phyloP scores from a whole-genome alignment of 441 rosid species.

The Metrosideros polymorpha region DNA sequence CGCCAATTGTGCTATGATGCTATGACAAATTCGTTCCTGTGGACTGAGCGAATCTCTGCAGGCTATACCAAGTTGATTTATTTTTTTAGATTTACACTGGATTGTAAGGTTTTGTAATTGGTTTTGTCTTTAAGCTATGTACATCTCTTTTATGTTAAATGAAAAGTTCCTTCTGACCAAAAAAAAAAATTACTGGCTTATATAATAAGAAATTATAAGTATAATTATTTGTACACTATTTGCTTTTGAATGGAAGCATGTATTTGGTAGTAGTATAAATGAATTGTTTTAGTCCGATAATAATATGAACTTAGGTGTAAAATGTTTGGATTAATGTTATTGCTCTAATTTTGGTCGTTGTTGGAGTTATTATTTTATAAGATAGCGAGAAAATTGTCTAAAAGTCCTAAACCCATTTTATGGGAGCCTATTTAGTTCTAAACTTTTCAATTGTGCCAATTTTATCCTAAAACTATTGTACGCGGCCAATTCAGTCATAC shows the following conservation, averaged over 20 bases:
- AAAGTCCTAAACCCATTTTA: neutral
- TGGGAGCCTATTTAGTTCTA: neutral
- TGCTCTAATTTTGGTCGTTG: neutral
- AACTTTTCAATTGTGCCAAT: neutral
- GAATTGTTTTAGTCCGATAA: neutral
- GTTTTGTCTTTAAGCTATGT: too few species aligned
- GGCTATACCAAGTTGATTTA: too few species aligned
- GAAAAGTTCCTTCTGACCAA: too few species aligned
- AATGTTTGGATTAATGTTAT: neutral
- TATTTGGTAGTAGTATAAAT: neutral
- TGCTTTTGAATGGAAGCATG: neutral
- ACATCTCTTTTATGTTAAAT: too few species aligned
- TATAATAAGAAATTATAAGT: neutral
- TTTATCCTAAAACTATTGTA: too few species aligned
- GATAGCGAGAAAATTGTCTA: neutral
- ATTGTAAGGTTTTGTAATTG: too few species aligned
- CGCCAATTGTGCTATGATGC: too few species aligned
- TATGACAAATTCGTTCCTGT: too few species aligned
- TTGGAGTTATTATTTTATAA: neutral
- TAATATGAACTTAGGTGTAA: neutral
- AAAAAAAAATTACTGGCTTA: too few species aligned
- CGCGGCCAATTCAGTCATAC: too few species aligned
- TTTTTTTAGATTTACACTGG: too few species aligned
- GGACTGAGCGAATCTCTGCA: too few species aligned
- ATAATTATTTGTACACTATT: neutral